Conservation (phyloP, 192 early-diverging fungal species). For the Backusella morwellensis region DNA sequence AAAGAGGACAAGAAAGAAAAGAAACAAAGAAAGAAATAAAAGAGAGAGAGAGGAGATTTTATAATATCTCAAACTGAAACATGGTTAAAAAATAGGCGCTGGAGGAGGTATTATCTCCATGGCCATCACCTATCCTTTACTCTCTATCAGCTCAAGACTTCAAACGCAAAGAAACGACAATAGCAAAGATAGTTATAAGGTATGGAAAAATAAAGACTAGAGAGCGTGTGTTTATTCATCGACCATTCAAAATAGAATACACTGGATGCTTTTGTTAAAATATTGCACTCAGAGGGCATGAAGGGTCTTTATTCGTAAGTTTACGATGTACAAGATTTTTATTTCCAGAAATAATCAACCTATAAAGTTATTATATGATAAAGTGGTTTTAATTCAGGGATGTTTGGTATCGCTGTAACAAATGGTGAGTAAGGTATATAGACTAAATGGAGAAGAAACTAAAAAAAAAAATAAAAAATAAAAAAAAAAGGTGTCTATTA, state of each 20-base stretch:
- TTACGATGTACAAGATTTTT: no score
- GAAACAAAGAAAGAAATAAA: neutral
- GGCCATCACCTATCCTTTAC: conserved; percentile 91
- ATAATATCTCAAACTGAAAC: conserved; percentile 1
- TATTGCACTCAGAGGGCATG: conserved; percentile 85
- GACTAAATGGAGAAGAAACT: neutral
- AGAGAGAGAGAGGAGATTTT: neutral
- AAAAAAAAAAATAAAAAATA: neutral
- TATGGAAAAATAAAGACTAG: conserved; percentile 12
- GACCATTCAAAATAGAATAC: conserved; percentile 39
- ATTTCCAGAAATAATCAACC: neutral
- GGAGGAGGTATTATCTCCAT: conserved; percentile 90
- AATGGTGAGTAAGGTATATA: conserved; percentile 69
- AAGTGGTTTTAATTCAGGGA: conserved; percentile 88
- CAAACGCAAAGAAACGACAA: conserved; percentile 69
- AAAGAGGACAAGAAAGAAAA: neutral
- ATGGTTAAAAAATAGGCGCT: conserved; percentile 55
- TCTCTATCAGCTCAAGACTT: conserved; percentile 74
- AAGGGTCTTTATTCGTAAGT: conserved; percentile 86
- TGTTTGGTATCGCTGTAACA: conserved; percentile 95
- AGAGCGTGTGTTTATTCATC: neutral
- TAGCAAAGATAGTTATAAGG: conserved; percentile 62
- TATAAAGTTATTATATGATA: neutral
- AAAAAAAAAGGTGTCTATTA: conserved; percentile 51
- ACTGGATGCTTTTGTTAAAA: conserved; percentile 81